Percentiles rank a stretch among this genome's conserved stretches.
Conservation (phyloP, 2,329 filamentous ascomycete species). For the Trichoderma atroviride region DNA sequence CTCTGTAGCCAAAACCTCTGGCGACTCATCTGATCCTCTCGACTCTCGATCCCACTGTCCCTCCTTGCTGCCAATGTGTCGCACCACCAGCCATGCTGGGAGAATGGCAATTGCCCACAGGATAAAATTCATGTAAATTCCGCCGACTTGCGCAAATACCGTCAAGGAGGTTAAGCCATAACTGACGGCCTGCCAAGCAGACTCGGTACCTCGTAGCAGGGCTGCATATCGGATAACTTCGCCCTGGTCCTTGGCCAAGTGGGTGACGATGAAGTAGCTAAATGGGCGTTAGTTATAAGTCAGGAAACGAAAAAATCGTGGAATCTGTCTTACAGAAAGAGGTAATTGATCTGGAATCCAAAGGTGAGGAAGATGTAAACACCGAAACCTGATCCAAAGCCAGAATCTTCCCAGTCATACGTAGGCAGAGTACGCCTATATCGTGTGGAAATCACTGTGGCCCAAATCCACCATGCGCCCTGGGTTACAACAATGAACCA, state of each 20-base stretch:
- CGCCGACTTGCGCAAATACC: slow-evolving; percentile 66
- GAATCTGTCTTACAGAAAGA: slow-evolving; percentile 58
- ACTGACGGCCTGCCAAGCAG: slow-evolving; percentile 71
- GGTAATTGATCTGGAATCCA: slow-evolving; percentile 73
- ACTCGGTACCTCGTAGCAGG: slow-evolving; percentile 69
- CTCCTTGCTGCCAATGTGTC: slow-evolving; percentile 40
- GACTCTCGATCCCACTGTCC: slow-evolving; percentile 20
- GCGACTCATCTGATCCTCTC: slow-evolving; percentile 1
- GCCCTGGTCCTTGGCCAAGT: slow-evolving; percentile 61
- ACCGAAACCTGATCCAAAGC: slow-evolving; percentile 68
- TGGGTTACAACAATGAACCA: slow-evolving; percentile 57
- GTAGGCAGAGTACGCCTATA: slow-evolving; percentile 60
- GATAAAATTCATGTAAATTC: slow-evolving; percentile 70
- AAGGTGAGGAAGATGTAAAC: slow-evolving; percentile 68
- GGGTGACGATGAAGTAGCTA: slow-evolving; percentile 70
- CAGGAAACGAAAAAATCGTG: not conserved
- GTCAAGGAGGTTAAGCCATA: slow-evolving; percentile 67
- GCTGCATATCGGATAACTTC: slow-evolving; percentile 71
- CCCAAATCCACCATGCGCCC: slow-evolving; percentile 74
- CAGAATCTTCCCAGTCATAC: slow-evolving; percentile 66
- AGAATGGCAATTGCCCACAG: slow-evolving; percentile 66
- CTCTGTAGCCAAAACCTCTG: not conserved
- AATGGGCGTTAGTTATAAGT: not conserved
- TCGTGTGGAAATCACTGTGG: slow-evolving; percentile 63
- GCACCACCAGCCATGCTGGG: slow-evolving; percentile 69